These are phyloP conservation scores for Begonia masoniana DNA, from an alignment of 306 rosid genomes.

Conservation along the genomic window DNA sequence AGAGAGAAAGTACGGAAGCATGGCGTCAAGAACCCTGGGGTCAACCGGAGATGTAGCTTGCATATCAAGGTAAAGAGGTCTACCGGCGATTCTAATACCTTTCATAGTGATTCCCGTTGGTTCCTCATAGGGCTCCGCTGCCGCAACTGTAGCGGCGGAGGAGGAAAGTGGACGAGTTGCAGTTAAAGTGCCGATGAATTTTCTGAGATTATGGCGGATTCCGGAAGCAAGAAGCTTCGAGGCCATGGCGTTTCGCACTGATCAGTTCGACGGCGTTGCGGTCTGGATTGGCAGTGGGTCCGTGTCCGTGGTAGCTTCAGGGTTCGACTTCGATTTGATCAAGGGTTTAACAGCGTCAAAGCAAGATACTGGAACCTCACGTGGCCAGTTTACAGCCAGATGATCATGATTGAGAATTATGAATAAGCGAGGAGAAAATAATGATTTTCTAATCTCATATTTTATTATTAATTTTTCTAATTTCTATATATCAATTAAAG, in stretches of 20 bases:
- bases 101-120: slow-evolving; percentile 49
- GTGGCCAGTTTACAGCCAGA: no score
- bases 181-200: slow-evolving; percentile 4
- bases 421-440: no score
- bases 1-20: slow-evolving; percentile 59
- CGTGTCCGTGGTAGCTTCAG: no score
- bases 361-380: no score
- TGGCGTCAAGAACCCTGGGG: slow-evolving; percentile 90
- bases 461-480: no score
- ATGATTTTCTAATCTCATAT: no score
- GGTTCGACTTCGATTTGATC: no score
- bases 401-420: no score
- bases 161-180: slow-evolving; percentile 10
- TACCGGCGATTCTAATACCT: slow-evolving; percentile 63
- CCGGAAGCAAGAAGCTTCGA: slow-evolving; percentile 43
- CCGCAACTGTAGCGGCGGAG: slow-evolving; percentile 23
- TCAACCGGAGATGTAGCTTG: slow-evolving; percentile 88
- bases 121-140: slow-evolving; percentile 25
- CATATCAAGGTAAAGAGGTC: slow-evolving; percentile 79
- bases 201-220: slow-evolving; percentile 28
- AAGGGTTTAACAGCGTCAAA: no score
- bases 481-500: no score
- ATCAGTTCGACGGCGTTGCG: no score
- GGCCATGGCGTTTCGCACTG: slow-evolving; percentile 22
- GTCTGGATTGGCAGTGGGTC: no score